Base-by-base conservation (phyloP, 495 filamentous ascomycete species). In the Extremus antarcticus region DNA sequence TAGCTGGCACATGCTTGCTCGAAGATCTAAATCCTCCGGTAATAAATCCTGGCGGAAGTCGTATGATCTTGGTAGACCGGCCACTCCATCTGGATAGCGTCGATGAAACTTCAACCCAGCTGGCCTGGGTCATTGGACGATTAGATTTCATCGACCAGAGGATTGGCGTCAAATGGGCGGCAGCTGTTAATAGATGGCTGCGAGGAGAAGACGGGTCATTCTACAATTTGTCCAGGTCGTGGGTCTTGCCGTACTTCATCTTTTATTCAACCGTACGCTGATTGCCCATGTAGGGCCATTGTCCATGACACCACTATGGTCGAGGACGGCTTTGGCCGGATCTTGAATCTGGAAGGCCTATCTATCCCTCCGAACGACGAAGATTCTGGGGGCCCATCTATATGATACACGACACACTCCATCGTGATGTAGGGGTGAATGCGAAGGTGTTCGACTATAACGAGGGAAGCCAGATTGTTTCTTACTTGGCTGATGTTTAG, bases 191-290 rank as follows among this genome's bases (percentile, higher is more conserved):
- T 19, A 54, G 38, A 21, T 19, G 43, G 13, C 39, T 59, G 21
- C 49, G 17, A n/a, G 57, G 57, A 16, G 32, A 59, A 22, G 17
- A 19, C 17, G 32, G 25, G 21, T 16, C 51, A 2, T 55, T 4
- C 11, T 59, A 55, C 47, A 47, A 59, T 22, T n/a, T 55, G 43
- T 32, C 41, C 16, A 16, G 57, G 19, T 59, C 57, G 57, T 59
- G 32, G 43, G 57, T 48, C 20, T 22, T n/a, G n/a, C n/a, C n/a
- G n/a, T n/a, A n/a, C n/a, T 40, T 40, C n/a, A n/a, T n/a, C n/a
- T n/a, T n/a, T n/a, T n/a, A n/a, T n/a, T n/a, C n/a, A n/a, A n/a
- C n/a, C n/a, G n/a, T n/a, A n/a, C n/a, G 13, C 29, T 35, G 13
- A 35, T 13, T 4, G 29, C 13, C 4, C 29, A 35, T 7, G 13